A percentile compares a stretch with the other conserved stretches of the same genome.
Evolutionary conservation across 345 rosid genomes (phyloP).

Genomic region (Crucihimalaya himalaica): DNA sequence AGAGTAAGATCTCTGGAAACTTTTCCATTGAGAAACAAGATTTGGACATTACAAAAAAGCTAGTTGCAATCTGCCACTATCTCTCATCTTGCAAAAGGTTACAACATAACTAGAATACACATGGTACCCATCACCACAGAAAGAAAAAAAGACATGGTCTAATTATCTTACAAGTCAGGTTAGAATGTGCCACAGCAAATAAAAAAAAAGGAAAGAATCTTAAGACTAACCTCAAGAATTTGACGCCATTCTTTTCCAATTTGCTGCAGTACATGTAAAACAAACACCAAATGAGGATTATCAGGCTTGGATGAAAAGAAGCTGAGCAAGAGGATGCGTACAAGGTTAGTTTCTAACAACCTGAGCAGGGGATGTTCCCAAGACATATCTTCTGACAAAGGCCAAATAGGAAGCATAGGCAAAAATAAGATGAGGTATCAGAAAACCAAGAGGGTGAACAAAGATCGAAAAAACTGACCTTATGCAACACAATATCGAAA

Average conservation of each 20-base stretch:
- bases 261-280: conserved; percentile 15
- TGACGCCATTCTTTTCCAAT: conserved; percentile 22
- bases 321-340: background rate
- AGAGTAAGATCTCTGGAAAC: background rate
- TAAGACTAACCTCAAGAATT: conserved; percentile 12
- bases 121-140: background rate
- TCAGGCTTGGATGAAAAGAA: background rate
- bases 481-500: conserved; percentile 11
- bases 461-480: background rate
- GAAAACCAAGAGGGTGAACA: conserved; percentile 1
- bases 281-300: conserved; percentile 2
- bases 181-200: background rate
- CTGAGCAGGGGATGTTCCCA: conserved; percentile 25
- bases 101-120: background rate
- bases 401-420: conserved; percentile 11
- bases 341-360: conserved; percentile 20
- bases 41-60: background rate
- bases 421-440: conserved; percentile 11
- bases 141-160: background rate
- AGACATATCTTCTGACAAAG: conserved; percentile 11
- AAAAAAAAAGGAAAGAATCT: background rate
- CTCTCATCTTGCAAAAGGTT: background rate
- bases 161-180: background rate
- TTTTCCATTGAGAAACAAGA: background rate
- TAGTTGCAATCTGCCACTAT: background rate